These are phyloP conservation scores for Infundibulicybe gibba DNA, from an alignment of 768 basidiomycete genomes.

Conservation along the genomic window DNA sequence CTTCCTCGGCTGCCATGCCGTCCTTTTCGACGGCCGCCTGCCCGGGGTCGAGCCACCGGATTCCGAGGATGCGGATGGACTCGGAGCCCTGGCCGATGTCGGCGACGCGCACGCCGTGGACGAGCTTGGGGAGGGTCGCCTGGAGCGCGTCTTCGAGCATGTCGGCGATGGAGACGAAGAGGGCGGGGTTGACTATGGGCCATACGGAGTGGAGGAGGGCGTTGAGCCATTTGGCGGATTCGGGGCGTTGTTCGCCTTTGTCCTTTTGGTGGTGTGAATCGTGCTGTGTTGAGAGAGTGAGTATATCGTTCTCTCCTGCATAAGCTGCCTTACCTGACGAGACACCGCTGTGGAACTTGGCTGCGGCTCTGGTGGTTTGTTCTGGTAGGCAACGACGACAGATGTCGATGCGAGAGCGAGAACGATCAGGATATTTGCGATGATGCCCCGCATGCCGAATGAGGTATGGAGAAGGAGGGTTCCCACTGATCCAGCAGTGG, in stretches of 20 bases:
- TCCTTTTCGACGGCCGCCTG: conserved; percentile 21
- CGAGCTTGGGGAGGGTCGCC: conserved; percentile 43
- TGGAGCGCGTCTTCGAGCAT: conserved; percentile 62
- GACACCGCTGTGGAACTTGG: too few species aligned
- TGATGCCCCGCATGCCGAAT: conserved; percentile 17
- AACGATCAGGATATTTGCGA: conserved; percentile 11
- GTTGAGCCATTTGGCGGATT: conserved; percentile 60
- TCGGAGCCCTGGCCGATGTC: conserved; percentile 70
- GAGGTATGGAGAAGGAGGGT: conserved; percentile 11
- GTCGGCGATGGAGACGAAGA: conserved; percentile 56
- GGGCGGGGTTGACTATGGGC: conserved; percentile 71
- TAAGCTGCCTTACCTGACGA: too few species aligned
- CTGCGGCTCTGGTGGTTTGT: too few species aligned
- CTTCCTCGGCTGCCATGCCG: conserved; percentile 33
- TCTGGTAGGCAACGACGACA: too few species aligned
- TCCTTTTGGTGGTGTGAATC: neutral
- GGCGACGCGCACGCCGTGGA: conserved; percentile 63
- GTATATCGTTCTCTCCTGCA: too few species aligned
- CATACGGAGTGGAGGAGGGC: conserved; percentile 57
- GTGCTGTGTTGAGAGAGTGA: too few species aligned
- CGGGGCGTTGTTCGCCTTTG: conserved; percentile 16
- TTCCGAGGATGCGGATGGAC: conserved; percentile 64
- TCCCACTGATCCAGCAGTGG: conserved; percentile 20
- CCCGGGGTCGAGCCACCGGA: conserved; percentile 44
- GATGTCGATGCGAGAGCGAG: conserved; percentile 7